Percentiles rank a stretch among this genome's conserved stretches.
Evolutionary conservation across 305 asterid species (phyloP).

Genomic region (Rubia peregrina): DNA sequence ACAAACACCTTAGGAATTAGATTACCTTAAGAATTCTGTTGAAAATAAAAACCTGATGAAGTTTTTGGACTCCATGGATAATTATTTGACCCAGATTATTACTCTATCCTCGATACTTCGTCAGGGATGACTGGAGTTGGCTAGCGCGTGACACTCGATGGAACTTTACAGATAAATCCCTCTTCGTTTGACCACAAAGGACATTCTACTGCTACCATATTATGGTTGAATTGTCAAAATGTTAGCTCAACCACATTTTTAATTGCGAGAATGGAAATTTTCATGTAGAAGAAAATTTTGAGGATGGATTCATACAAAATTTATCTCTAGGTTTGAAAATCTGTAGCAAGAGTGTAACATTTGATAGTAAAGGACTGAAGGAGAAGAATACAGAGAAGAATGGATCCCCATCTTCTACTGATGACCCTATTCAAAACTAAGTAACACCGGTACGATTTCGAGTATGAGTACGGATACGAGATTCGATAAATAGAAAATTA

Average conservation of each 20-base stretch:
- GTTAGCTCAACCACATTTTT: conserved; percentile 42
- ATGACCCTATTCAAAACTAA: no score
- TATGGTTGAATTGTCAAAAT: conserved; percentile 31
- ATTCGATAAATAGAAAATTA: no score
- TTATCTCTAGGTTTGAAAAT: conserved; percentile 29
- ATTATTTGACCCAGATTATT: conserved; percentile 52
- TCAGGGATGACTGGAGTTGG: conserved; percentile 85
- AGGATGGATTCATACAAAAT: conserved; percentile 33
- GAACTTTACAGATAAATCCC: conserved; percentile 65
- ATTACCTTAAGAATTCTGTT: neutral
- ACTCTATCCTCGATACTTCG: conserved; percentile 69
- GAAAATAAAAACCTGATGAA: conserved; percentile 36
- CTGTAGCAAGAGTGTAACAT: conserved; percentile 27
- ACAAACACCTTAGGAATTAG: no score
- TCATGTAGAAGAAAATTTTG: conserved; percentile 41
- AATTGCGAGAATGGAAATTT: conserved; percentile 62
- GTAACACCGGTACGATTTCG: no score
- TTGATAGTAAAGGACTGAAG: conserved; percentile 26
- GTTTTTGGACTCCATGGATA: conserved; percentile 70
- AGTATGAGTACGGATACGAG: no score
- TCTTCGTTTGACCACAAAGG: conserved; percentile 57
- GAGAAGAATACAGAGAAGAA: no score
- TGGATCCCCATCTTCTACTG: no score
- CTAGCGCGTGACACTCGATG: conserved; percentile 80
- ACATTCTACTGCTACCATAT: conserved; percentile 63